phyloP scores from a whole-genome alignment of 73 alveolate genomes.

The Tetrahymena thermophila region DNA sequence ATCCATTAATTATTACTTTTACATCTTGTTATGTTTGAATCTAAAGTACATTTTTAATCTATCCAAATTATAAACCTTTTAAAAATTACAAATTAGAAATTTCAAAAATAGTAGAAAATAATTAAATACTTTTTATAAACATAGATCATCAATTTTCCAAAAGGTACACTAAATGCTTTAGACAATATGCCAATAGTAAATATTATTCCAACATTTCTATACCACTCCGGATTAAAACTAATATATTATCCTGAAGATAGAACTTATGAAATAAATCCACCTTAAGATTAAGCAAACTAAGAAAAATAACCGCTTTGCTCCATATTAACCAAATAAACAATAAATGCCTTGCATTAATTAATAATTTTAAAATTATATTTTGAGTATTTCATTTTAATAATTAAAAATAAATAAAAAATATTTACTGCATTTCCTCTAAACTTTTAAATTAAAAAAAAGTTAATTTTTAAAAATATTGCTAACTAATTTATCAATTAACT shows the following conservation, averaged over 20 bases:
- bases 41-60: background rate
- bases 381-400: too few species aligned
- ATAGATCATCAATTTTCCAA: background rate
- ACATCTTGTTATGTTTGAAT: background rate
- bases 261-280: background rate
- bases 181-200: background rate
- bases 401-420: too few species aligned
- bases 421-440: too few species aligned
- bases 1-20: background rate
- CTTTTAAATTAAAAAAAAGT: too few species aligned
- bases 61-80: background rate
- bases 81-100: background rate
- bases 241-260: background rate
- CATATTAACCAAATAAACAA: background rate
- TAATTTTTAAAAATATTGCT: too few species aligned
- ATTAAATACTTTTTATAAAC: background rate
- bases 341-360: background rate
- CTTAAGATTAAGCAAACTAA: too few species aligned
- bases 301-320: background rate
- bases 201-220: background rate
- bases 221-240: background rate
- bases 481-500: too few species aligned
- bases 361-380: background rate
- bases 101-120: background rate
- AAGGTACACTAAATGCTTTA: background rate